Evolutionary conservation across 129 eudicot species (phyloP).

Genomic region (Saussurea involucrata): DNA sequence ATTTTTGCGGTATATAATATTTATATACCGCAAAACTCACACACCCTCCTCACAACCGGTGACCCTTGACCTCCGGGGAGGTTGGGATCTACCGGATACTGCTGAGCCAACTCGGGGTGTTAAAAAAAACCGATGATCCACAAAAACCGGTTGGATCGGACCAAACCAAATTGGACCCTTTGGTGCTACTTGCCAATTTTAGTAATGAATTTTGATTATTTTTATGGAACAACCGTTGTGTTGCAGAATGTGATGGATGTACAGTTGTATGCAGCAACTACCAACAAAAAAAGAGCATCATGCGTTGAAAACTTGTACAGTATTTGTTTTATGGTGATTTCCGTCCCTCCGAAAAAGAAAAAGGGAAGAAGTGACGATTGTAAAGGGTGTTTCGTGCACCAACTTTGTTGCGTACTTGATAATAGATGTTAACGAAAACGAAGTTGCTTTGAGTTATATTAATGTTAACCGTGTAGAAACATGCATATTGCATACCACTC

Average conservation of each 20-base stretch:
- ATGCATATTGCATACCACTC: neutral
- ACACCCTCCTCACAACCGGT: neutral
- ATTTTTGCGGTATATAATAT: too few species aligned
- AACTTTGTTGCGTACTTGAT: slow-evolving; percentile 7
- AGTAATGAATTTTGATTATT: neutral
- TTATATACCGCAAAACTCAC: too few species aligned
- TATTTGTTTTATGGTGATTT: slow-evolving; percentile 1
- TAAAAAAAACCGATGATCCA: too few species aligned
- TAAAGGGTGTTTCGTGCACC: slow-evolving; percentile 29
- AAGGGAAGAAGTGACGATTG: slow-evolving; percentile 9
- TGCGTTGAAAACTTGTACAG: slow-evolving; percentile 23
- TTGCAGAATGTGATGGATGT: slow-evolving; percentile 22
- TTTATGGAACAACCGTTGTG: neutral
- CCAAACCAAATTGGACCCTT: too few species aligned
- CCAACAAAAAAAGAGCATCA: neutral
- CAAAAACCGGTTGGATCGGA: too few species aligned
- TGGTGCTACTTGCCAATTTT: neutral
- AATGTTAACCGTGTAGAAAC: neutral
- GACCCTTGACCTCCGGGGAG: neutral
- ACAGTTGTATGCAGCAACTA: slow-evolving; percentile 13
- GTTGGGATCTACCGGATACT: neutral
- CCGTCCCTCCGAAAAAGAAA: neutral
- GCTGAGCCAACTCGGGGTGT: too few species aligned
- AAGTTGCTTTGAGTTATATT: neutral
- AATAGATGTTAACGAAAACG: neutral